Evolutionary conservation across 2,329 filamentous ascomycete genomes (phyloP).

Genomic region (Colletotrichum melonis): DNA sequence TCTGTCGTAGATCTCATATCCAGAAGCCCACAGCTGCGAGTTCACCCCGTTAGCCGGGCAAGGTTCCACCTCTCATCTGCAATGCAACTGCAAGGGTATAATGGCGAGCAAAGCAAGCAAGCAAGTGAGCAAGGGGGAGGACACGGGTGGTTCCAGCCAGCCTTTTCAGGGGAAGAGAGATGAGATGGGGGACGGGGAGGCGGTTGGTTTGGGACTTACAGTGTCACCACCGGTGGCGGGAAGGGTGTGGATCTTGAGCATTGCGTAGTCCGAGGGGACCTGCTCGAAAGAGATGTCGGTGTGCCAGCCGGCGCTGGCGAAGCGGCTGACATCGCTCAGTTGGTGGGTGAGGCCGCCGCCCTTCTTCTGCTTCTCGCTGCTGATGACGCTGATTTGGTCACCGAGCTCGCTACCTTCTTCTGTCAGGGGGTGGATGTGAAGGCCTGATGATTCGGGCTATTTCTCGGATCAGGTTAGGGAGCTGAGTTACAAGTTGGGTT

Average conservation of each 20-base stretch:
- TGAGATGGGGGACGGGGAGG: background rate
- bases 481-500: background rate
- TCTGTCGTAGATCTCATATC: constrained; percentile 65
- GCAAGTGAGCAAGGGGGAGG: background rate
- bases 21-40: constrained; percentile 59
- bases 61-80: background rate
- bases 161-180: background rate
- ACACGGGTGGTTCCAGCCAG: too few relatives aligned
- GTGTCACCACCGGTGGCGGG: constrained; percentile 55
- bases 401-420: constrained; percentile 64
- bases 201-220: constrained; percentile 38
- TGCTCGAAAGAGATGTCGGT: constrained; percentile 56
- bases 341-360: constrained; percentile 62
- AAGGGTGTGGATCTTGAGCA: constrained; percentile 57
- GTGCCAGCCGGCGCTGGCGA: constrained; percentile 51
- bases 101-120: background rate
- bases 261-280: constrained; percentile 58
- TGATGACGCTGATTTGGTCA: constrained; percentile 68
- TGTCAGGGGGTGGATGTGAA: constrained; percentile 67
- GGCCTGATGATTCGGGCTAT: constrained; percentile 57
- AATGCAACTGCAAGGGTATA: background rate
- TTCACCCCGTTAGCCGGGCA: background rate
- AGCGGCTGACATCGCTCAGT: constrained; percentile 60
- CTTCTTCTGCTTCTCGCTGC: constrained; percentile 65
- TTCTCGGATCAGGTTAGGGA: constrained; percentile 15